These are phyloP conservation scores for Ampelocalamus luodianensis DNA, from an alignment of 176 grass and related monocot genomes.

Conservation along the genomic window DNA sequence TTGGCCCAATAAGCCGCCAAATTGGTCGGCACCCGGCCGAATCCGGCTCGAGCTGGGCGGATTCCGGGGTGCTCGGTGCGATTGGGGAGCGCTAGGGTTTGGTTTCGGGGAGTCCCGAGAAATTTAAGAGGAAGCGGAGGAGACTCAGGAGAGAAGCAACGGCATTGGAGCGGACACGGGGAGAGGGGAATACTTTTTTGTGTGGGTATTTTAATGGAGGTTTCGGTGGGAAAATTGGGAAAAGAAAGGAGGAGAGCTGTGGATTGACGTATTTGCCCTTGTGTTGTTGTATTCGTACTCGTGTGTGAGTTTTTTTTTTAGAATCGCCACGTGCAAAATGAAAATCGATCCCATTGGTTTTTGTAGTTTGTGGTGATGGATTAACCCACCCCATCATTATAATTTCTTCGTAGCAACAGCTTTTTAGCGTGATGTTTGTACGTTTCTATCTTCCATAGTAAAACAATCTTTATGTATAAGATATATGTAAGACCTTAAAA, in stretches of 20 bases:
- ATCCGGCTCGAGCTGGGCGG: conserved; percentile 32
- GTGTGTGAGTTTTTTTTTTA: not conserved
- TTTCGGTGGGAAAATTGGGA: not conserved
- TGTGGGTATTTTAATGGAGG: not conserved
- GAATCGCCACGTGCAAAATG: too few relatives aligned
- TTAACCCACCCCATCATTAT: too few relatives aligned
- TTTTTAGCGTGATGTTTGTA: too few relatives aligned
- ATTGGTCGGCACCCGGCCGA: conserved; percentile 22
- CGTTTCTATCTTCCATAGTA: too few relatives aligned
- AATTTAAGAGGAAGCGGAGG: conserved; percentile 49
- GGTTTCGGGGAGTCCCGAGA: conserved; percentile 26
- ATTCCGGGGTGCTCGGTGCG: conserved; percentile 40
- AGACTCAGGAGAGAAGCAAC: conserved; percentile 43
- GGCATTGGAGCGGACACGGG: conserved; percentile 63
- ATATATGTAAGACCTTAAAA: too few relatives aligned
- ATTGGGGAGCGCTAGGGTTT: conserved; percentile 41
- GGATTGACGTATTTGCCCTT: conserved; percentile 26
- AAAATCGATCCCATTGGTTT: too few relatives aligned
- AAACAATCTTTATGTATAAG: too few relatives aligned
- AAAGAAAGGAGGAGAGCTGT: not conserved
- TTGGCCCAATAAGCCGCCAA: conserved; percentile 14
- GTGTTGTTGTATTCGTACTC: not conserved
- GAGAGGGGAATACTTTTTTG: conserved; percentile 18
- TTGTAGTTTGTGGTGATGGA: too few relatives aligned
- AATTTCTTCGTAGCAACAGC: too few relatives aligned